phyloP scores from a whole-genome alignment of 179 eudicot genomes.

The Amaranthus tricolor region DNA sequence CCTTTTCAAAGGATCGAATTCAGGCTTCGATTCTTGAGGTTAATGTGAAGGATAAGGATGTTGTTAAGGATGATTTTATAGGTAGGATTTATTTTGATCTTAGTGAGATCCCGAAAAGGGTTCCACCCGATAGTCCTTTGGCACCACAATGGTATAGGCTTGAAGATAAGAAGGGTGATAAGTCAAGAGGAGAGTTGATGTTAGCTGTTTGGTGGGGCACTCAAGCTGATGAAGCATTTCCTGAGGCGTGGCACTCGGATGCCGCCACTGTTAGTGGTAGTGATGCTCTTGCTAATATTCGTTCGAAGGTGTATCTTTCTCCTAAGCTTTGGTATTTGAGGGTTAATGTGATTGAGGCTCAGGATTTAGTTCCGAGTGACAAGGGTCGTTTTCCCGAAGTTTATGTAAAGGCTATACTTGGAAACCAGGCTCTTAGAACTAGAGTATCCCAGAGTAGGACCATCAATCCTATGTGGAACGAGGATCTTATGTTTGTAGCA shows the following conservation, averaged over 20 bases:
- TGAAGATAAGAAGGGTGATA: constrained; percentile 51
- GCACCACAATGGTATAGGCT: constrained; percentile 92
- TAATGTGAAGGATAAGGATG: constrained; percentile 58
- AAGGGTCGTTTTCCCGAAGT: constrained; percentile 54
- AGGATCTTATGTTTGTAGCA: constrained; percentile 67
- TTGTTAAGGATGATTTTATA: constrained; percentile 57
- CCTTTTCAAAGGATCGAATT: constrained; percentile 58
- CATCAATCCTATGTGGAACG: constrained; percentile 72
- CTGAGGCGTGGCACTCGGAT: constrained; percentile 84
- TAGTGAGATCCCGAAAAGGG: constrained; percentile 69
- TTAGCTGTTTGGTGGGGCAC: constrained; percentile 94
- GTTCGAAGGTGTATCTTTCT: constrained; percentile 74
- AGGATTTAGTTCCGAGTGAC: constrained; percentile 58
- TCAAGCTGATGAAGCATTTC: constrained; percentile 79
- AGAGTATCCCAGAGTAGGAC: constrained; percentile 43
- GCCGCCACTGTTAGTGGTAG: constrained; percentile 57
- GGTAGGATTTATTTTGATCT: constrained; percentile 65
- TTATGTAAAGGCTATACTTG: constrained; percentile 58
- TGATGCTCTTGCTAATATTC: constrained; percentile 62
- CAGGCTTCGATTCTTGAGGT: constrained; percentile 71
- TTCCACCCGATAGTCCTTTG: constrained; percentile 84
- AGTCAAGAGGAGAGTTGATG: constrained; percentile 70
- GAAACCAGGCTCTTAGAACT: constrained; percentile 52
- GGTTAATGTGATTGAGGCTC: constrained; percentile 83
- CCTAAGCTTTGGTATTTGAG: constrained; percentile 89